A percentile compares a stretch with the other conserved stretches of the same genome.
These are phyloP conservation scores for Prunus campanulata DNA, from an alignment of 306 rosid genomes.

Conservation along the genomic window DNA sequence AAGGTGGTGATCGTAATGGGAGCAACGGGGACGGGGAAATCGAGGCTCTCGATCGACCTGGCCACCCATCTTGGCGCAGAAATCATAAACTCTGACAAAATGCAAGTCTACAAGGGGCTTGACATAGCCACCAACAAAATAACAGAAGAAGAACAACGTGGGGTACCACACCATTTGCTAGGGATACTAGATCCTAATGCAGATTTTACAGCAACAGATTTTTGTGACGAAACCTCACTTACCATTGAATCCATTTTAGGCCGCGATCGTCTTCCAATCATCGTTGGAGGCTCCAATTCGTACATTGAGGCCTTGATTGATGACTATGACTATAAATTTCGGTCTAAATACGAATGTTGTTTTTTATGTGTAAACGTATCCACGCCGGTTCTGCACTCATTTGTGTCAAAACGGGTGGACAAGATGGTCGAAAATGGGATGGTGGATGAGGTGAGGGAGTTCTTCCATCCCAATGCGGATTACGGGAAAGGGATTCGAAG, in stretches of 20 bases:
- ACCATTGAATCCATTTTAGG: constrained; percentile 43
- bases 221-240: constrained; percentile 36
- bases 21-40: constrained; percentile 86
- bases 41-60: constrained; percentile 69
- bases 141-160: constrained; percentile 57
- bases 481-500: constrained; percentile 56
- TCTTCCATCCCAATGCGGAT: constrained; percentile 47
- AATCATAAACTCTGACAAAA: constrained; percentile 87
- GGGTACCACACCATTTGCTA: constrained; percentile 72
- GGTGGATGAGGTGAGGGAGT: constrained; percentile 50
- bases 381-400: constrained; percentile 38
- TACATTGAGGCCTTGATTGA: constrained; percentile 69
- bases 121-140: constrained; percentile 78
- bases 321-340: constrained; percentile 40
- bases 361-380: constrained; percentile 79
- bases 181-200: constrained; percentile 48
- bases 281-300: constrained; percentile 91
- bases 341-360: constrained; percentile 54
- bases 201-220: constrained; percentile 54
- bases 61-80: constrained; percentile 59
- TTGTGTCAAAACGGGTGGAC: constrained; percentile 58
- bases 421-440: constrained; percentile 62
- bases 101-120: constrained; percentile 76
- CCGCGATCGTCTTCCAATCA: constrained; percentile 52
- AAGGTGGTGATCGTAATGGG: constrained; percentile 81